A percentile compares a stretch with the other conserved stretches of the same genome.
These are phyloP conservation scores for Pseudogymnoascus sp. DNA, from an alignment of 2,329 filamentous ascomycete species.

Conservation along the genomic window DNA sequence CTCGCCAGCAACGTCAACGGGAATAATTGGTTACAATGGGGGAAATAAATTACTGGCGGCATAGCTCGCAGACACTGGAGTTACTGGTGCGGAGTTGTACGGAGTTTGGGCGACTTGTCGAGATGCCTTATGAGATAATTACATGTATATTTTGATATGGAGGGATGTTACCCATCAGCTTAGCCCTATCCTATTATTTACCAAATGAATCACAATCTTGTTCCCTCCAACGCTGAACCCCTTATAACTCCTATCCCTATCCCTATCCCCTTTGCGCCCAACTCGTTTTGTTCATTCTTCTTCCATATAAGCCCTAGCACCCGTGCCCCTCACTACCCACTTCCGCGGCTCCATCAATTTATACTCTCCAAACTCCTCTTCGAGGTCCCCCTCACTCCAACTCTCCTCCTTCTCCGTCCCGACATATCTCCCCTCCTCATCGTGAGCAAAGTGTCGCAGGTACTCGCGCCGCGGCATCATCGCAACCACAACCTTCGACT, in stretches of 20 bases:
- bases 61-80: background rate
- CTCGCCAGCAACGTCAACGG: background rate
- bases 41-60: background rate
- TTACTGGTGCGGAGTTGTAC: background rate
- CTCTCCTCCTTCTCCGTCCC: constrained; percentile 14
- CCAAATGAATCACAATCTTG: background rate
- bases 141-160: background rate
- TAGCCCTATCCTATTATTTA: background rate
- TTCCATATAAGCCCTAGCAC: background rate
- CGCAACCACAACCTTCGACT: constrained; percentile 22
- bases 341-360: background rate
- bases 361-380: constrained; percentile 22
- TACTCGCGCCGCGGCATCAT: constrained; percentile 28
- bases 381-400: constrained; percentile 18
- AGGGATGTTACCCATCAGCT: background rate
- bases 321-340: background rate
- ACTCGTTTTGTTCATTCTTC: background rate
- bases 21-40: background rate
- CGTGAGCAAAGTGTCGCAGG: constrained; percentile 25
- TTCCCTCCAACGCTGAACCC: background rate
- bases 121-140: background rate
- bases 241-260: background rate
- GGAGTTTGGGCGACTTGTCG: background rate
- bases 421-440: constrained; percentile 23
- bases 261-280: background rate